These are phyloP conservation scores for Mycena floridula DNA, from an alignment of 768 basidiomycete species.

Conservation along the genomic window DNA sequence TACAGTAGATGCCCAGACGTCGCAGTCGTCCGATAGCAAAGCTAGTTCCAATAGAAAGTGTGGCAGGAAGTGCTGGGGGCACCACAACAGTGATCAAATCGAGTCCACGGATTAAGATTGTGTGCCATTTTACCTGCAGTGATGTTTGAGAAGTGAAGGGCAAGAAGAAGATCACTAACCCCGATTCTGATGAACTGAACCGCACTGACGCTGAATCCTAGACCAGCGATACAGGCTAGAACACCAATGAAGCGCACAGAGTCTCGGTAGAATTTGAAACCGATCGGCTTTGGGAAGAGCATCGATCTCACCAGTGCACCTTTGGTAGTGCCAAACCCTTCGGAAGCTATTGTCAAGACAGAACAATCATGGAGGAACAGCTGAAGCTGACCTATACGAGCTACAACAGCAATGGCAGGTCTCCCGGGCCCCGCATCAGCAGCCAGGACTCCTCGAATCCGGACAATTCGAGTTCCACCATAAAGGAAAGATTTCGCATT, in stretches of 20 bases:
- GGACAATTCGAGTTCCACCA: conserved; percentile 84
- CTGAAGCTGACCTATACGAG: conserved; percentile 63
- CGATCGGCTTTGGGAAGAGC: conserved; percentile 97
- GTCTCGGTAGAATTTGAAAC: conserved; percentile 97
- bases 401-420: conserved; percentile 78
- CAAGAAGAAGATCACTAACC: conserved; percentile 36
- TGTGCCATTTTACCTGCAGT: conserved; percentile 76
- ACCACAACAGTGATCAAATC: conserved; percentile 97
- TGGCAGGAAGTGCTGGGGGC: conserved; percentile 94
- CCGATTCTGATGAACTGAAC: conserved; percentile 89
- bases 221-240: conserved; percentile 80
- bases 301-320: conserved; percentile 94
- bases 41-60: conserved; percentile 93
- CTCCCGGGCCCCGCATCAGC: conserved; percentile 44
- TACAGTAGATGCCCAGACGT: conserved; percentile 88
- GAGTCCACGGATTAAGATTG: conserved; percentile 85
- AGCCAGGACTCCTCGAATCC: conserved; percentile 62
- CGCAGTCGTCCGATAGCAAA: conserved; percentile 89
- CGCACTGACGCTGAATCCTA: conserved; percentile 90
- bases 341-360: conserved; percentile 5
- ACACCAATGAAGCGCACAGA: conserved; percentile 89
- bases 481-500: conserved; percentile 82
- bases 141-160: neutral
- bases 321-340: conserved; percentile 95
- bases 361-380: neutral